Evolutionary conservation across 805 yeast genomes (phyloP).

Genomic region (Monosporozyma servazzii): DNA sequence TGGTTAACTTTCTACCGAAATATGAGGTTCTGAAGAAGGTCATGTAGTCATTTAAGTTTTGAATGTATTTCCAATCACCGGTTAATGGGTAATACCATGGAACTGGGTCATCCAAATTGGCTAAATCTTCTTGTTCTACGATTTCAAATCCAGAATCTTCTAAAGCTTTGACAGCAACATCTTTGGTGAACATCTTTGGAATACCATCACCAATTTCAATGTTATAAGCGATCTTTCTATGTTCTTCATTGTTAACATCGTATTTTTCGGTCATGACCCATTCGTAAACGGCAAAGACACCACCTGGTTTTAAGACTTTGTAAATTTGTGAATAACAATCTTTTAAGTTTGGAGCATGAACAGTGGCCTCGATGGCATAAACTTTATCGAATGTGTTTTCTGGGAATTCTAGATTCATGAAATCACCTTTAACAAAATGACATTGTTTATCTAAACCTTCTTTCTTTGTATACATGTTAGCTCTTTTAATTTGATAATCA

Average conservation of each 20-base stretch:
- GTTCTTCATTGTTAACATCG: slow-evolving; percentile 79
- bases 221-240: slow-evolving; percentile 91
- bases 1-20: slow-evolving; percentile 80
- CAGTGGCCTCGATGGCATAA: slow-evolving; percentile 97
- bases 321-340: slow-evolving; percentile 93
- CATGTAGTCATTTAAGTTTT: slow-evolving; percentile 63
- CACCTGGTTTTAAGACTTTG: slow-evolving; percentile 96
- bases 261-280: slow-evolving; percentile 97
- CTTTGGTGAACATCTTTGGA: slow-evolving; percentile 85
- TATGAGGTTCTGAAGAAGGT: slow-evolving; percentile 84
- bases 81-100: slow-evolving; percentile 98
- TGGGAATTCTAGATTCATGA: slow-evolving; percentile 97
- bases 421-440: slow-evolving; percentile 90
- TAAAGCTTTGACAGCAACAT: slow-evolving; percentile 83
- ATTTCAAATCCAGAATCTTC: slow-evolving; percentile 80
- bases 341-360: slow-evolving; percentile 92
- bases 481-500: slow-evolving; percentile 93
- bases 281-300: slow-evolving; percentile 94
- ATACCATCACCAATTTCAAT: slow-evolving; percentile 98
- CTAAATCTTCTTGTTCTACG: slow-evolving; percentile 68
- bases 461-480: slow-evolving; percentile 65
- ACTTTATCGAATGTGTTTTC: slow-evolving; percentile 89
- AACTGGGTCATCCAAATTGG: slow-evolving; percentile 67
- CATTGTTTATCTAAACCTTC: slow-evolving; percentile 62
- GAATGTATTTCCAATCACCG: slow-evolving; percentile 87